phyloP scores from a whole-genome alignment of 192 early-diverging fungal species.

The Coemansia sp. region DNA sequence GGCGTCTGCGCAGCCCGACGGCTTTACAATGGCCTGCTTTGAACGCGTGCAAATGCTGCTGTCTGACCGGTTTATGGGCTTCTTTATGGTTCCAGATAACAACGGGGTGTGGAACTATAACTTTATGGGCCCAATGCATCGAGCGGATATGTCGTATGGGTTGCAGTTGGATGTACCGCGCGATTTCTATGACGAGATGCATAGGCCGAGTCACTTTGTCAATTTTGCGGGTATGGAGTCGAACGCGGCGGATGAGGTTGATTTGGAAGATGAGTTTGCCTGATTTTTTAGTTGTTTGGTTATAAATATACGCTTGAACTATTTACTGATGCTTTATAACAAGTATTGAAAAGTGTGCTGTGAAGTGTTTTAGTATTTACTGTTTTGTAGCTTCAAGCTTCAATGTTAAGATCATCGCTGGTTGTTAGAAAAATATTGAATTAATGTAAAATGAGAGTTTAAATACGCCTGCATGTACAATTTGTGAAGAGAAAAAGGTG shows the following conservation, averaged over 20 bases:
- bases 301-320: too few relatives aligned
- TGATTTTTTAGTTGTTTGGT: conserved; percentile 9
- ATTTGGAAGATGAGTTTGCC: conserved; percentile 54
- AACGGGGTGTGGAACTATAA: conserved; percentile 98
- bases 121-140: conserved; percentile 95
- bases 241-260: conserved; percentile 33
- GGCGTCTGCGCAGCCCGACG: conserved; percentile 72
- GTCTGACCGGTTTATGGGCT: conserved; percentile 94
- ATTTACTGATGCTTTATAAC: too few relatives aligned
- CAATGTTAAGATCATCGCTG: too few relatives aligned
- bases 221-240: conserved; percentile 77
- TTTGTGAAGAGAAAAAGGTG: neutral
- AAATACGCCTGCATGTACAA: neutral
- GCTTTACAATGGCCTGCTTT: conserved; percentile 84
- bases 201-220: conserved; percentile 94
- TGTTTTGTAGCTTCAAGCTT: too few relatives aligned
- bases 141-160: conserved; percentile 89
- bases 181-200: conserved; percentile 95
- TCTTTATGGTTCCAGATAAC: conserved; percentile 95
- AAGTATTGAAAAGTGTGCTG: neutral
- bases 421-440: neutral
- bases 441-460: neutral
- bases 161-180: conserved; percentile 89
- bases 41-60: conserved; percentile 98
- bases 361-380: neutral